Percentiles rank a stretch among this genome's conserved stretches.
Conservation (phyloP, 2,329 filamentous ascomycete genomes). For the Apiospora marii region DNA sequence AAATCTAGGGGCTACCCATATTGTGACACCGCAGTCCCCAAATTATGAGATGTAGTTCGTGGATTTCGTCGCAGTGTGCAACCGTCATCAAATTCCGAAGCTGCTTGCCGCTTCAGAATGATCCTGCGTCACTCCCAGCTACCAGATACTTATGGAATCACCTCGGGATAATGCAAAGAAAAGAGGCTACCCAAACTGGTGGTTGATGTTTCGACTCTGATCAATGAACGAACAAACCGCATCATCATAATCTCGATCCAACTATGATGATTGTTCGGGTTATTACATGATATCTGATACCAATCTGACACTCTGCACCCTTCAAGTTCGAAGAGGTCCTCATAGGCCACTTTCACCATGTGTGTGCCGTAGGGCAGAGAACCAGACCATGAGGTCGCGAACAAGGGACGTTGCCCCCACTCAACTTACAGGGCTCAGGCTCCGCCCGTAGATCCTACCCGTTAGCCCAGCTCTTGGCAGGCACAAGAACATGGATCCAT, state of each 20-base stretch:
- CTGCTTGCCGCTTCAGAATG: neutral
- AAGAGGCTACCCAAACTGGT: neutral
- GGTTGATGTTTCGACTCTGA: neutral
- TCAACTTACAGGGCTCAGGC: neutral
- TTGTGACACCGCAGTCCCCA: no score
- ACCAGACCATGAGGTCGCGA: neutral
- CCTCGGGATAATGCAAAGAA: neutral
- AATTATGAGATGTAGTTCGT: neutral
- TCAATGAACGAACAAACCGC: neutral
- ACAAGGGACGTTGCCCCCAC: neutral
- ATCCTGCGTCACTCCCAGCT: neutral
- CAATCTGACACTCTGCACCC: neutral
- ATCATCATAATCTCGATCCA: neutral
- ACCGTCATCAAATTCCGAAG: neutral
- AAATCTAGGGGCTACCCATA: no score
- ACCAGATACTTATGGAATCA: neutral
- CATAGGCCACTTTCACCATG: neutral
- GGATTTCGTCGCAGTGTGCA: neutral
- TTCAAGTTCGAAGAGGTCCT: neutral
- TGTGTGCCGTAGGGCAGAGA: neutral
- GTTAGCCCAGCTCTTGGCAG: slow-evolving; percentile 14
- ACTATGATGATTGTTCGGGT: neutral
- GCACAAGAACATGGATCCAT: slow-evolving; percentile 4
- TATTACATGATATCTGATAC: slow-evolving; percentile 9
- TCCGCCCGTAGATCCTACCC: slow-evolving; percentile 1